Conservation (phyloP, 2,329 filamentous ascomycete species). For the Tolypocladium ophioglossoides region DNA sequence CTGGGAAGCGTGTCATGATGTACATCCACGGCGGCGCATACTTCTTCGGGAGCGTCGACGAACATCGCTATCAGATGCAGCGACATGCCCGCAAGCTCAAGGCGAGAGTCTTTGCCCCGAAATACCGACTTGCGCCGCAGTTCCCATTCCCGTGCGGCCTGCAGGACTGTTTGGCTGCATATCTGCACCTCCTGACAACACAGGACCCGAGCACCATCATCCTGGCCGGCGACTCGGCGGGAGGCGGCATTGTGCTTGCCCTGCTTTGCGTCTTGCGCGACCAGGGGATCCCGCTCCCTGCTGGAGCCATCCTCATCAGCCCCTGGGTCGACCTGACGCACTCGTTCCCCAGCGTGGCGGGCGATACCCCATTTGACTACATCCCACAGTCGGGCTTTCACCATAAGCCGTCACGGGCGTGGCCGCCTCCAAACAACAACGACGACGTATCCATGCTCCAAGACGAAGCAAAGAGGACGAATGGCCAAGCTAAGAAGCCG, state of each 20-base stretch:
- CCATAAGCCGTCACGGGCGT: constrained; percentile 79
- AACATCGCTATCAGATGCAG: constrained; percentile 97
- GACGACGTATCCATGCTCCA: constrained; percentile 55
- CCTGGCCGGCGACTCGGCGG: constrained; percentile 85
- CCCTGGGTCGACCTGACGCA: constrained; percentile 96
- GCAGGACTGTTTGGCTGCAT: constrained; percentile 80
- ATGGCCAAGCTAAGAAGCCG: constrained; percentile 7
- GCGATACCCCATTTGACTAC: constrained; percentile 67
- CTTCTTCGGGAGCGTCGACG: constrained; percentile 90
- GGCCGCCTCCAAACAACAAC: constrained; percentile 83
- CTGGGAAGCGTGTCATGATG: constrained; percentile 69
- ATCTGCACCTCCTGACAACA: constrained; percentile 67
- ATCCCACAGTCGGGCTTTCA: constrained; percentile 83
- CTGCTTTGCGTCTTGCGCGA: constrained; percentile 76
- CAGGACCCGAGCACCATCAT: constrained; percentile 77
- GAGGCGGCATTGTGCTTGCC: constrained; percentile 78
- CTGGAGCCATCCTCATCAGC: constrained; percentile 81
- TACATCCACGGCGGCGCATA: constrained; percentile 94
- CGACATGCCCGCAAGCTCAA: constrained; percentile 89
- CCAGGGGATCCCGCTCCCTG: constrained; percentile 71
- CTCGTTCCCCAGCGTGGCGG: constrained; percentile 83
- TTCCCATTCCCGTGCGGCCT: constrained; percentile 93
- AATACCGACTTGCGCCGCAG: constrained; percentile 82
- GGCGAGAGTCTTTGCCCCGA: constrained; percentile 75
- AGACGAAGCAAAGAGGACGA: constrained; percentile 31